phyloP scores from a whole-genome alignment of 208 protist genomes.

The Leishmania arabica region DNA sequence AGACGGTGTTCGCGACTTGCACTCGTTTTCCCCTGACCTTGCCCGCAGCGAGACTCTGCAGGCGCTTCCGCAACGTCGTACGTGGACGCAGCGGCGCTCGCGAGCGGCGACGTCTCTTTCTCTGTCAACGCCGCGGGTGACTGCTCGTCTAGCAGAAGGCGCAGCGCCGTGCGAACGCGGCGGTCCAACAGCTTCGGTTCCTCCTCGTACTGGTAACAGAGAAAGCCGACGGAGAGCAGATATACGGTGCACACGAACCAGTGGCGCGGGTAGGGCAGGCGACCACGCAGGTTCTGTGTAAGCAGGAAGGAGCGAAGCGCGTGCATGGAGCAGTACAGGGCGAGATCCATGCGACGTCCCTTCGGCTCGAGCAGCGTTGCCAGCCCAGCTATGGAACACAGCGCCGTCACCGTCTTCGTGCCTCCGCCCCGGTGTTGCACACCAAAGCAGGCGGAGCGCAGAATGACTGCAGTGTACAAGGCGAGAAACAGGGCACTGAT shows the following conservation, averaged over 20 bases:
- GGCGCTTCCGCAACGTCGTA: slow-evolving; percentile 8
- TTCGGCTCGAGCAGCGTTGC: slow-evolving; percentile 83
- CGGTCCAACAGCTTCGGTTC: slow-evolving; percentile 65
- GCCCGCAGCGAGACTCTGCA: not conserved
- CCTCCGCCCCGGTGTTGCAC: slow-evolving; percentile 59
- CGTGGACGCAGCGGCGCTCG: not conserved
- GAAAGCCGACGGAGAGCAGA: slow-evolving; percentile 66
- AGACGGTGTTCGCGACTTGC: slow-evolving; percentile 25
- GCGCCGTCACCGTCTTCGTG: slow-evolving; percentile 44
- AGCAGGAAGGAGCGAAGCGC: slow-evolving; percentile 79
- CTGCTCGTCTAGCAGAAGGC: slow-evolving; percentile 60
- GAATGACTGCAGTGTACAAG: slow-evolving; percentile 64
- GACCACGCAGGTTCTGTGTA: slow-evolving; percentile 73
- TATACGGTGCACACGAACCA: slow-evolving; percentile 74
- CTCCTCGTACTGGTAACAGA: slow-evolving; percentile 85
- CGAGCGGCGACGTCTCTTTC: slow-evolving; percentile 3
- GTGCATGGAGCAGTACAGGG: slow-evolving; percentile 82
- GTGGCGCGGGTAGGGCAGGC: slow-evolving; percentile 76
- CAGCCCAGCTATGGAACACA: slow-evolving; percentile 62
- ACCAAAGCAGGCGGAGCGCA: slow-evolving; percentile 67
- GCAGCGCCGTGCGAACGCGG: slow-evolving; percentile 52
- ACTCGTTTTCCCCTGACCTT: slow-evolving; percentile 10
- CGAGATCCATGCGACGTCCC: slow-evolving; percentile 79
- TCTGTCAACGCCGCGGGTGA: not conserved
- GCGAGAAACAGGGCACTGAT: slow-evolving; percentile 79